Conservation (phyloP, 2,329 filamentous ascomycete genomes). For the Ophiosphaerella korrae region DNA sequence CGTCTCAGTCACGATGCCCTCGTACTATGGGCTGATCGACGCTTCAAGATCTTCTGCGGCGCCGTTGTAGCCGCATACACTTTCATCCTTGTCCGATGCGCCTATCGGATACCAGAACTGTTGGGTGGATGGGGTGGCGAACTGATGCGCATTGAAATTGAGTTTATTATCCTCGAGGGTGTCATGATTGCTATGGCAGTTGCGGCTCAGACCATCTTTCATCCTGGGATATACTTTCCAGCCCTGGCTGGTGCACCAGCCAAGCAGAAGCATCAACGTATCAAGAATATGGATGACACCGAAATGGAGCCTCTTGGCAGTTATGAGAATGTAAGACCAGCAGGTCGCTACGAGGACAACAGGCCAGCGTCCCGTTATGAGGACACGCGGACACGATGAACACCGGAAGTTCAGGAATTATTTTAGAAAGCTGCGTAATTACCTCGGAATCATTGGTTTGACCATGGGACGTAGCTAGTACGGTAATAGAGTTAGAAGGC, state of each 20-base stretch:
- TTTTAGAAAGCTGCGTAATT: too few species aligned
- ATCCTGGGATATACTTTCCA: constrained; percentile 47
- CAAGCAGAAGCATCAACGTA: constrained; percentile 5
- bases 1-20: constrained; percentile 15
- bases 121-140: constrained; percentile 49
- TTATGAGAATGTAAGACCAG: constrained; percentile 1
- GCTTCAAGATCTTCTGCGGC: constrained; percentile 28
- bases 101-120: constrained; percentile 55
- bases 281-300: constrained; percentile 2
- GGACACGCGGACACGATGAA: too few species aligned
- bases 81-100: constrained; percentile 52
- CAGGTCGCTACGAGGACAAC: neutral
- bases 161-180: constrained; percentile 58
- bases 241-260: constrained; percentile 18
- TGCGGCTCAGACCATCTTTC: constrained; percentile 51
- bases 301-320: constrained; percentile 11
- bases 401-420: too few species aligned
- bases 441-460: too few species aligned
- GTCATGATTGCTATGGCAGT: constrained; percentile 56
- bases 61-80: constrained; percentile 48
- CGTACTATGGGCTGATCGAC: constrained; percentile 11
- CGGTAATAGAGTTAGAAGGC: too few species aligned
- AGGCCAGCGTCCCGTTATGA: too few species aligned
- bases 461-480: too few species aligned
- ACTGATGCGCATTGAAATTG: constrained; percentile 52